These are phyloP conservation scores for Coemansia sp. DNA, from an alignment of 192 early-diverging fungal genomes.

Conservation along the genomic window DNA sequence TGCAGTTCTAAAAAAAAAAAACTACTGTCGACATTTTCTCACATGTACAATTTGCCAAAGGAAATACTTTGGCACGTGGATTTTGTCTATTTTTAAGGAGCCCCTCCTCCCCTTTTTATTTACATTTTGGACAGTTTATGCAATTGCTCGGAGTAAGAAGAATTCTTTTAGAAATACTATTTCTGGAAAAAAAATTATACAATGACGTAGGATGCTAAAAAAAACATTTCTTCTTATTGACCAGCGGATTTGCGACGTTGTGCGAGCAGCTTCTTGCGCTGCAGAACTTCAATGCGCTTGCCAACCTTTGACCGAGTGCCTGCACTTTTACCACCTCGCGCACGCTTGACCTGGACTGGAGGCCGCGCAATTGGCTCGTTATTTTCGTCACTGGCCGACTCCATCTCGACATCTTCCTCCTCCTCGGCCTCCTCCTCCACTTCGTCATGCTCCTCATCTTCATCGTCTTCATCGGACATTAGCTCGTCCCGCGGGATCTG, in stretches of 20 bases:
- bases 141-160: no score
- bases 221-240: background rate
- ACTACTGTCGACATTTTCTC: no score
- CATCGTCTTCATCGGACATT: background rate
- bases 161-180: background rate
- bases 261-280: background rate
- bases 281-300: background rate
- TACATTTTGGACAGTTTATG: no score
- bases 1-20: no score
- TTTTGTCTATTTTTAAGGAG: background rate
- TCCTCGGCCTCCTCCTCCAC: conserved; percentile 3
- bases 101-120: background rate
- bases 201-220: background rate
- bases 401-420: background rate
- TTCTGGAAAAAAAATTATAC: background rate
- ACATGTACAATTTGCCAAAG: background rate
- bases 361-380: no score
- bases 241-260: conserved; percentile 2
- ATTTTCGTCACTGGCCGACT: background rate
- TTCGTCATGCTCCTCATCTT: conserved; percentile 9
- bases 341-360: background rate
- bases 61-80: background rate
- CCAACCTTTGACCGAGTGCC: background rate
- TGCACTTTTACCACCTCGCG: background rate
- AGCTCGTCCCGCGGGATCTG: conserved; percentile 48